A percentile compares a stretch with the other conserved stretches of the same genome.
Evolutionary conservation across 1,139 yeast species (phyloP).

Genomic region (Eremothecium cymbalariae): DNA sequence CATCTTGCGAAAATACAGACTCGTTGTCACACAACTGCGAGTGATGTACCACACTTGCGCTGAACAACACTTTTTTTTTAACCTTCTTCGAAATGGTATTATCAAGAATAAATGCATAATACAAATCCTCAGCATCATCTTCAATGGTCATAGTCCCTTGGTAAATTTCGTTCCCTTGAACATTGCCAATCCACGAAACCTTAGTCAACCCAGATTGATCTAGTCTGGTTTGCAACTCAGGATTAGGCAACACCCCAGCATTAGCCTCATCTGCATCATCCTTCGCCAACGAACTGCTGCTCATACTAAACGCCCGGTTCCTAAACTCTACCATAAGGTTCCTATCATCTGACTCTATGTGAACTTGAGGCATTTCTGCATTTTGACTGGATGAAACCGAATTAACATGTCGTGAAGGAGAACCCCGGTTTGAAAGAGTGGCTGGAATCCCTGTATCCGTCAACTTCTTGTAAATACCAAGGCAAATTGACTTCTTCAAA

Average conservation of each 20-base stretch:
- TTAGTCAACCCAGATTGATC: slow-evolving; percentile 32
- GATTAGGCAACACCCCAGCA: neutral
- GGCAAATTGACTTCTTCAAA: slow-evolving; percentile 61
- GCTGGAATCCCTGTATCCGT: slow-evolving; percentile 16
- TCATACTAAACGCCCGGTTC: slow-evolving; percentile 1
- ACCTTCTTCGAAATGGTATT: slow-evolving; percentile 84
- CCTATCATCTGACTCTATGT: slow-evolving; percentile 2
- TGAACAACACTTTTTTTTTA: slow-evolving; percentile 71
- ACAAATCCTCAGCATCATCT: slow-evolving; percentile 37
- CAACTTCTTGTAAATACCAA: slow-evolving; percentile 35
- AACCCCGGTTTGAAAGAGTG: neutral
- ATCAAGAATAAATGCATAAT: slow-evolving; percentile 84
- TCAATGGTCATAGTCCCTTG: slow-evolving; percentile 54
- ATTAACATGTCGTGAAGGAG: neutral
- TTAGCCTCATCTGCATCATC: slow-evolving; percentile 2
- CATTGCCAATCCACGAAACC: slow-evolving; percentile 41
- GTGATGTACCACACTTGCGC: slow-evolving; percentile 30
- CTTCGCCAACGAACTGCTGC: slow-evolving; percentile 1
- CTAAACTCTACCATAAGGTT: slow-evolving; percentile 4
- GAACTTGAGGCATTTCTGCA: slow-evolving; percentile 4
- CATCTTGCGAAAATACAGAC: slow-evolving; percentile 3
- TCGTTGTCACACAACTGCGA: slow-evolving; percentile 1
- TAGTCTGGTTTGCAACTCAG: slow-evolving; percentile 7
- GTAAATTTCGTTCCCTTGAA: slow-evolving; percentile 47
- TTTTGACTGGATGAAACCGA: slow-evolving; percentile 1